These are phyloP conservation scores for Oldenlandia corymbosa DNA, from an alignment of 257 asterid genomes.

Conservation along the genomic window DNA sequence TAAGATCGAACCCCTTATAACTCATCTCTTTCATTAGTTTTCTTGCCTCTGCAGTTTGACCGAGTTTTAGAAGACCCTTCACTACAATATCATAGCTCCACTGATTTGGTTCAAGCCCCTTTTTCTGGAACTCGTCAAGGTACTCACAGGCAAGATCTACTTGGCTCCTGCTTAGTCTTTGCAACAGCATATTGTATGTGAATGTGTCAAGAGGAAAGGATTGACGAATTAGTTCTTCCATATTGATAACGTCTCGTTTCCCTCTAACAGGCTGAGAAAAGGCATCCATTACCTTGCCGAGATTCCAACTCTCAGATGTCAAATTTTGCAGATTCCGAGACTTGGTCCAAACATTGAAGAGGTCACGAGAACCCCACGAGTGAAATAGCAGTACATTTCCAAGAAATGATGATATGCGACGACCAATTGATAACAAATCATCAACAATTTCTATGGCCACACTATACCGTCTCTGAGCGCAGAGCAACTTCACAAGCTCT, in stretches of 20 bases:
- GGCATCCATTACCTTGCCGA: conserved; percentile 58
- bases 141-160: conserved; percentile 38
- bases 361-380: conserved; percentile 36
- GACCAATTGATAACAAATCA: conserved; percentile 57
- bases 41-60: conserved; percentile 57
- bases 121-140: conserved; percentile 35
- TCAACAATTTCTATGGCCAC: conserved; percentile 49
- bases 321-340: conserved; percentile 25
- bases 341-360: conserved; percentile 43
- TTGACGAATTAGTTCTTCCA: conserved; percentile 44
- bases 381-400: conserved; percentile 73
- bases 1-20: conserved; percentile 37
- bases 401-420: conserved; percentile 54
- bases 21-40: conserved; percentile 51
- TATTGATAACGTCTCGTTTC: conserved; percentile 27
- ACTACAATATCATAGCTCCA: conserved; percentile 62
- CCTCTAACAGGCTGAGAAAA: conserved; percentile 50
- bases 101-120: conserved; percentile 63
- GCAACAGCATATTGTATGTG: conserved; percentile 67
- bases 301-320: conserved; percentile 38
- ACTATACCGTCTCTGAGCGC: conserved; percentile 34
- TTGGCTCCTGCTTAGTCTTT: conserved; percentile 39
- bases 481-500: conserved; percentile 59
- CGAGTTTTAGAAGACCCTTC: conserved; percentile 46
- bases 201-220: conserved; percentile 54